Conservation (phyloP, 805 yeast species). For the Blastobotrys chiropterorum region DNA sequence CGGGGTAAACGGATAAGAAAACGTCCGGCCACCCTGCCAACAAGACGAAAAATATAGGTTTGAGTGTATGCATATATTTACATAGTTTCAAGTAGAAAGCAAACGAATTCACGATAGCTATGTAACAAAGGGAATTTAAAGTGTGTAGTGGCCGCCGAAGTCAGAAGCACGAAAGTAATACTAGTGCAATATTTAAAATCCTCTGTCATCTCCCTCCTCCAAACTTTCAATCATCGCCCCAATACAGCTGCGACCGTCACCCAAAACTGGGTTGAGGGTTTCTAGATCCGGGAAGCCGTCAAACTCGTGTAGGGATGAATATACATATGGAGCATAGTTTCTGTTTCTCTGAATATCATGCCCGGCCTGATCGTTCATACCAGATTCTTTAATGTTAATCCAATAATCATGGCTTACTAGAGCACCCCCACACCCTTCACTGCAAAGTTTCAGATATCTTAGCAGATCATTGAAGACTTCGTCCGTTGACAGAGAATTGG, state of each 20-base stretch:
- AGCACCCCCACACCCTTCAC: slow-evolving; percentile 4
- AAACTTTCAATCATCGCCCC: slow-evolving; percentile 2
- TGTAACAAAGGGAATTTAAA: too few species aligned
- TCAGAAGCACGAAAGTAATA: too few species aligned
- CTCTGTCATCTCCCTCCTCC: not conserved
- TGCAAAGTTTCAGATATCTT: not conserved
- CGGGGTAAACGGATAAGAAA: too few species aligned
- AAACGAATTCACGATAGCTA: too few species aligned
- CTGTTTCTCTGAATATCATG: not conserved
- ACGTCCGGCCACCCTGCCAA: too few species aligned
- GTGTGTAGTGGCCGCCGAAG: too few species aligned
- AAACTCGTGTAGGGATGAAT: slow-evolving; percentile 1
- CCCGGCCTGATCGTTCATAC: not conserved
- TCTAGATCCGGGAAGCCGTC: slow-evolving; percentile 2
- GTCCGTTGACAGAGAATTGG: not conserved
- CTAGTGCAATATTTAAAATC: too few species aligned
- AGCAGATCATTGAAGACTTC: not conserved
- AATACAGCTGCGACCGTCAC: slow-evolving; percentile 1
- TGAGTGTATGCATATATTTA: too few species aligned
- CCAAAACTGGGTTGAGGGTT: not conserved
- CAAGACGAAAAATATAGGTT: too few species aligned
- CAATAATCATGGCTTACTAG: slow-evolving; percentile 1
- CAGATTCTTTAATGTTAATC: not conserved
- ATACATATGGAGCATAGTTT: slow-evolving; percentile 1
- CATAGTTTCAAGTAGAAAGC: too few species aligned